Evolutionary conservation across 805 yeast species (phyloP).

Genomic region (Wilhelminamyces savonicus): DNA sequence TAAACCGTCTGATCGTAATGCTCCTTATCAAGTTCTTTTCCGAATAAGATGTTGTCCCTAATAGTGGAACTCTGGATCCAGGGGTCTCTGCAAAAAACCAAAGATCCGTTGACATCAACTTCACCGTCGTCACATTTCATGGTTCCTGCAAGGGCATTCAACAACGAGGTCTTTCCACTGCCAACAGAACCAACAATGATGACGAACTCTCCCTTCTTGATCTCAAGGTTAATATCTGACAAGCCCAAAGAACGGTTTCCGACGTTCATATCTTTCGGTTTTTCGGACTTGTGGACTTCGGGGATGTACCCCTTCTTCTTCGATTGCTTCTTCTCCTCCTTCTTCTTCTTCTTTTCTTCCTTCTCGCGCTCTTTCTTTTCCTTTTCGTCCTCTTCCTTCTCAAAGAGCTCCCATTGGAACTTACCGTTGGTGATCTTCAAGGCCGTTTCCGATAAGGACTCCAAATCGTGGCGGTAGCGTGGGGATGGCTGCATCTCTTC

Average conservation of each 20-base stretch:
- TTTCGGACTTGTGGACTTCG: no score
- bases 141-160: slow-evolving; percentile 3
- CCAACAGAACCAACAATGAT: slow-evolving; percentile 6
- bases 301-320: no score
- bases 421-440: neutral
- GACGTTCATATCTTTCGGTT: no score
- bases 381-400: slow-evolving; percentile 1
- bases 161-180: slow-evolving; percentile 3
- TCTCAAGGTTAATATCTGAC: slow-evolving; percentile 1
- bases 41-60: slow-evolving; percentile 3
- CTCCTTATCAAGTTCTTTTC: slow-evolving; percentile 1
- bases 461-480: neutral
- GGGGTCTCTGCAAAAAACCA: slow-evolving; percentile 3
- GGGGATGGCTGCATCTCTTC: slow-evolving; percentile 1
- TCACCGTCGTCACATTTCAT: slow-evolving; percentile 2
- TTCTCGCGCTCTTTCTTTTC: neutral
- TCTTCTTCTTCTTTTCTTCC: neutral
- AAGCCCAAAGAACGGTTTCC: neutral
- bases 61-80: slow-evolving; percentile 7
- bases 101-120: slow-evolving; percentile 1
- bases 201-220: slow-evolving; percentile 4
- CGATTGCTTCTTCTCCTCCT: neutral
- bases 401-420: slow-evolving; percentile 2
- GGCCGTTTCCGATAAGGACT: neutral
- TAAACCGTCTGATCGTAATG: slow-evolving; percentile 3